Conservation (phyloP, 1,284 basidiomycete species). For the Anthracocystis setariae region DNA sequence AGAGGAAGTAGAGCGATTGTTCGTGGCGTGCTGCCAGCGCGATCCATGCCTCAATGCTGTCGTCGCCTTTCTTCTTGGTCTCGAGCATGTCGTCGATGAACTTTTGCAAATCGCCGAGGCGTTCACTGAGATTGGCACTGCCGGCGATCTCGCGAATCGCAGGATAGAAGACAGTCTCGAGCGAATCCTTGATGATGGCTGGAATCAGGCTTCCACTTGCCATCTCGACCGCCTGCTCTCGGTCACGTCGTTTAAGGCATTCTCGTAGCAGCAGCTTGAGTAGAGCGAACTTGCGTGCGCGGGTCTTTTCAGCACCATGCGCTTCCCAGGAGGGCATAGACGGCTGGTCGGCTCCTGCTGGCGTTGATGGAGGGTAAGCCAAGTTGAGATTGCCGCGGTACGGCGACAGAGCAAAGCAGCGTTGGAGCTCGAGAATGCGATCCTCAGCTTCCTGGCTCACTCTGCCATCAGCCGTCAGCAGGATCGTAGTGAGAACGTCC, state of each 20-base stretch:
- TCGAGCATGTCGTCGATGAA: slow-evolving; percentile 64
- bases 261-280: slow-evolving; percentile 64
- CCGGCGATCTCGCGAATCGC: slow-evolving; percentile 53
- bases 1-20: slow-evolving; percentile 61
- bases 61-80: slow-evolving; percentile 48
- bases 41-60: slow-evolving; percentile 60
- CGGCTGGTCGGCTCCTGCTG: slow-evolving; percentile 36
- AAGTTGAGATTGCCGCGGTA: slow-evolving; percentile 52
- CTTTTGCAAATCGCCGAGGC: slow-evolving; percentile 63
- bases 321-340: slow-evolving; percentile 54
- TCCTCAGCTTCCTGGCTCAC: slow-evolving; percentile 39
- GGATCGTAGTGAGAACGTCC: slow-evolving; percentile 63
- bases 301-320: slow-evolving; percentile 38
- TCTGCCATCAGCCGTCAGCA: slow-evolving; percentile 49
- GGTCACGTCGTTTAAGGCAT: slow-evolving; percentile 60
- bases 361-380: slow-evolving; percentile 60
- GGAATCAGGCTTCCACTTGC: slow-evolving; percentile 59
- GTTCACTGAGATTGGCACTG: slow-evolving; percentile 54
- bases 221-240: slow-evolving; percentile 58
- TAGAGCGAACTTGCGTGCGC: slow-evolving; percentile 63
- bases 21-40: slow-evolving; percentile 63
- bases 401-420: slow-evolving; percentile 60
- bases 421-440: slow-evolving; percentile 59
- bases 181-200: slow-evolving; percentile 62
- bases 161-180: slow-evolving; percentile 61